phyloP scores from a whole-genome alignment of 768 basidiomycete genomes.

The Mycena venus region DNA sequence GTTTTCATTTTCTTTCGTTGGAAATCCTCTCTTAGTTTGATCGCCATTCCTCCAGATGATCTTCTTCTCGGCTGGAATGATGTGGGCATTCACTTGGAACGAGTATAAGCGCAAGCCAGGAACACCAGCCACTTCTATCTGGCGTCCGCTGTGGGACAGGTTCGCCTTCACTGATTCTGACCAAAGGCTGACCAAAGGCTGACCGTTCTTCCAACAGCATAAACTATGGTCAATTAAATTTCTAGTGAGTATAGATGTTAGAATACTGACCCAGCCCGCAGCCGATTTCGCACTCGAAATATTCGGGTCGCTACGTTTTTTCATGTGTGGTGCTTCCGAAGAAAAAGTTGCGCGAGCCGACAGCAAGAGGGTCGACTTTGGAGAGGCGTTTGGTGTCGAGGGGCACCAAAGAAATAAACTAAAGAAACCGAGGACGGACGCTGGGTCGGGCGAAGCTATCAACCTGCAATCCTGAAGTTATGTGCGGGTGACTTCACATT shows the following conservation, averaged over 20 bases:
- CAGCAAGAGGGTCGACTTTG: constrained; percentile 32
- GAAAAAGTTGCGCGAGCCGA: not conserved
- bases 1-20: constrained; percentile 19
- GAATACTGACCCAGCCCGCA: constrained; percentile 37
- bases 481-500: not conserved
- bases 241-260: not conserved
- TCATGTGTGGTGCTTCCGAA: constrained; percentile 42
- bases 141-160: constrained; percentile 82
- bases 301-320: constrained; percentile 63
- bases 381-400: constrained; percentile 36
- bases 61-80: constrained; percentile 81
- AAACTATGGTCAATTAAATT: constrained; percentile 45
- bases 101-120: constrained; percentile 72
- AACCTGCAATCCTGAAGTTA: not conserved
- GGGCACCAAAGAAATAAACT: constrained; percentile 1
- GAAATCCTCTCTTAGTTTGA: not conserved
- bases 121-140: constrained; percentile 64
- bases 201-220: constrained; percentile 42
- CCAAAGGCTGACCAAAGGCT: not conserved
- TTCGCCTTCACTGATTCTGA: constrained; percentile 47
- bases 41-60: constrained; percentile 79
- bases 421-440: not conserved
- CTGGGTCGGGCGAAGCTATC: not conserved
- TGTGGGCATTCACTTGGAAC: constrained; percentile 82
- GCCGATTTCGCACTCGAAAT: constrained; percentile 73